Evolutionary conservation across 192 early-diverging fungal species (phyloP).

Genomic region (Glomus cerebriforme): DNA sequence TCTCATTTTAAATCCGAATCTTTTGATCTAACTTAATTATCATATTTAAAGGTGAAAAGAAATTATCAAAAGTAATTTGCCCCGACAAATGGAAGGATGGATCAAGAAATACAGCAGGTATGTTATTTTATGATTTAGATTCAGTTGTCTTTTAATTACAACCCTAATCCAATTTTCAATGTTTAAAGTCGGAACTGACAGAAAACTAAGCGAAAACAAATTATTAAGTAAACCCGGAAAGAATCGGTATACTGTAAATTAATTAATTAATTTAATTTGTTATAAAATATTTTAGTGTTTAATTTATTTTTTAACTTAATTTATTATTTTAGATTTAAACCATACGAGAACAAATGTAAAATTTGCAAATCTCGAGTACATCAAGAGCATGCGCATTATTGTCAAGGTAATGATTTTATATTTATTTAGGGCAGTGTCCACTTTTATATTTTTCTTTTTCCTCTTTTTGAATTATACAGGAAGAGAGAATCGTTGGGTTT

Average conservation of each 20-base stretch:
- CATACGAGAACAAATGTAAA: conserved; percentile 62
- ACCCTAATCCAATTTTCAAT: background rate
- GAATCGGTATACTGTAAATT: conserved; percentile 38
- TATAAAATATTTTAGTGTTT: background rate
- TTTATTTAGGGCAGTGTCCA: background rate
- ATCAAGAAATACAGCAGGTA: conserved; percentile 54
- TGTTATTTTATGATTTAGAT: background rate
- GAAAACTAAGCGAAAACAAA: conserved; percentile 64
- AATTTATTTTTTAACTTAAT: background rate
- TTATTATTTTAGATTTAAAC: conserved; percentile 47
- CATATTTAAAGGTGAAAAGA: conserved; percentile 55
- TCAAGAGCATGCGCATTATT: conserved; percentile 63
- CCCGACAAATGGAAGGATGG: conserved; percentile 71
- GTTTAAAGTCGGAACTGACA: conserved; percentile 38
- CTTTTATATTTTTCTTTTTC: too few species aligned
- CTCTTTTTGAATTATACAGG: too few species aligned
- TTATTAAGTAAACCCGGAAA: conserved; percentile 56
- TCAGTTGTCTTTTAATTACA: background rate
- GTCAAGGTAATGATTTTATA: conserved; percentile 55
- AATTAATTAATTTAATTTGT: background rate
- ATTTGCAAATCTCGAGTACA: conserved; percentile 60
- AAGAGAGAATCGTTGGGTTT: too few species aligned
- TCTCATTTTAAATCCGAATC: background rate
- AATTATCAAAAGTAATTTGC: conserved; percentile 56
- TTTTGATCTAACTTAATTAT: background rate